phyloP scores from a whole-genome alignment of 495 filamentous ascomycete species.

The Tuber indicum region DNA sequence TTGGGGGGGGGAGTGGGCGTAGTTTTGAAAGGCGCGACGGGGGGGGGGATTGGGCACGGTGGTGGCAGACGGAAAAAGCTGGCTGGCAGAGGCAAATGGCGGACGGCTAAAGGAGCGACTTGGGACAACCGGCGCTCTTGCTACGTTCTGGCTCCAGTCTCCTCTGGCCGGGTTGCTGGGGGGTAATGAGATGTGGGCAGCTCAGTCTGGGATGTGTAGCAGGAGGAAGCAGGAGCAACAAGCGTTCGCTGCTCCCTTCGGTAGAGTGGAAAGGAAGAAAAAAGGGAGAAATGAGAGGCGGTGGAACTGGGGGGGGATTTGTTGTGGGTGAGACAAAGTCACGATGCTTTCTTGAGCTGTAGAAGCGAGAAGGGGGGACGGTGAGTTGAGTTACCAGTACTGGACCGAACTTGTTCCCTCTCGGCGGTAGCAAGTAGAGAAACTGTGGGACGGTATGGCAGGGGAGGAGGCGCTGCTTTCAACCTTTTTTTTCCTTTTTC shows the following conservation, averaged over 20 bases:
- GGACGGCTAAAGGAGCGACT: slow-evolving; percentile 33
- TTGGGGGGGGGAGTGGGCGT: slow-evolving; percentile 4
- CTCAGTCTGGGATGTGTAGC: not conserved
- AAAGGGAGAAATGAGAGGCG: not conserved
- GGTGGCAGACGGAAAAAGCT: slow-evolving; percentile 19
- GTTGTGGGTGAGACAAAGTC: slow-evolving; percentile 6
- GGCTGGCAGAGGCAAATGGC: slow-evolving; percentile 30
- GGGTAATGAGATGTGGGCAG: not conserved
- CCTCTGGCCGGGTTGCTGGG: not conserved
- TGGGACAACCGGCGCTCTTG: slow-evolving; percentile 13
- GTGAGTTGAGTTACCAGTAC: not conserved
- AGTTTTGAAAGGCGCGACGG: slow-evolving; percentile 1
- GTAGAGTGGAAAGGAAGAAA: not conserved
- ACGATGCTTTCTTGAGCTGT: slow-evolving; percentile 2
- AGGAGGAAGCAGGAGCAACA: not conserved
- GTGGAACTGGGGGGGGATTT: not conserved
- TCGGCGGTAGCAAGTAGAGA: not conserved
- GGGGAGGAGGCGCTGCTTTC: not conserved
- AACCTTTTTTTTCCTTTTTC: not conserved
- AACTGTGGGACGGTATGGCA: not conserved
- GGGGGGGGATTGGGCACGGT: slow-evolving; percentile 4
- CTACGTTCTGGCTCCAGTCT: not conserved
- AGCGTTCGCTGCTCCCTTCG: not conserved
- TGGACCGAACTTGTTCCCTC: not conserved
- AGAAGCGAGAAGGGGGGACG: not conserved